phyloP scores from a whole-genome alignment of 1,284 basidiomycete genomes.

The Irpex sp. region DNA sequence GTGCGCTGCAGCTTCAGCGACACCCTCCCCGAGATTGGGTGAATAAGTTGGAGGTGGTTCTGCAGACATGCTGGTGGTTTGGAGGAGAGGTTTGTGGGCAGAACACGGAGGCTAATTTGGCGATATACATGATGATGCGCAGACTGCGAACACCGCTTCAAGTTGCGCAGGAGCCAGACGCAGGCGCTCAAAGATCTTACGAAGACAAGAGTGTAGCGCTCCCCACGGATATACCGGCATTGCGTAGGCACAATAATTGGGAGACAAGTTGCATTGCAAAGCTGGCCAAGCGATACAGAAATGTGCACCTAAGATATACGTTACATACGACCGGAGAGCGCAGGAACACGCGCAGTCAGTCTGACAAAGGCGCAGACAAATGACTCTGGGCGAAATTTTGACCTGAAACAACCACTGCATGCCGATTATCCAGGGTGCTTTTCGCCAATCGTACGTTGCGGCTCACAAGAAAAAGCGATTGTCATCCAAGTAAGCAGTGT shows the following conservation, averaged over 20 bases:
- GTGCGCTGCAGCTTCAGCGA: constrained; percentile 18
- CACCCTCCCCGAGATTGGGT: constrained; percentile 11
- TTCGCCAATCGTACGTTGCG: not conserved
- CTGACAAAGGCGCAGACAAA: not conserved
- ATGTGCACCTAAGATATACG: not conserved
- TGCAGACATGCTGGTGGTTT: constrained; percentile 20
- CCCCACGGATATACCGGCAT: not conserved
- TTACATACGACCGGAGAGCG: not conserved
- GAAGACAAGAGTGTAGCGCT: not conserved
- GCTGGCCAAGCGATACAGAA: not conserved
- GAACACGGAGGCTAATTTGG: not conserved
- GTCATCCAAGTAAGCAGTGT: too few relatives aligned
- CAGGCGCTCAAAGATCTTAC: not conserved
- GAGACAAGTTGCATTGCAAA: too few relatives aligned
- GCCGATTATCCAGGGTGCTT: not conserved
- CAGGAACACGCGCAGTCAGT: not conserved
- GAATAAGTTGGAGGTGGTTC: constrained; percentile 41
- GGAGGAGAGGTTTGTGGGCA: constrained; percentile 5
- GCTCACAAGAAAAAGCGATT: too few relatives aligned
- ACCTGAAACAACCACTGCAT: not conserved
- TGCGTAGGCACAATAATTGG: not conserved
- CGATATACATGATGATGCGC: constrained; percentile 5
- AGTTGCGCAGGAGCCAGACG: not conserved
- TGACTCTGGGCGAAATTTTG: not conserved
- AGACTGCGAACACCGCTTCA: not conserved